Percentiles rank a stretch among this genome's conserved stretches.
phyloP scores from a whole-genome alignment of 805 yeast genomes.

The Phaffomyces opuntiae region DNA sequence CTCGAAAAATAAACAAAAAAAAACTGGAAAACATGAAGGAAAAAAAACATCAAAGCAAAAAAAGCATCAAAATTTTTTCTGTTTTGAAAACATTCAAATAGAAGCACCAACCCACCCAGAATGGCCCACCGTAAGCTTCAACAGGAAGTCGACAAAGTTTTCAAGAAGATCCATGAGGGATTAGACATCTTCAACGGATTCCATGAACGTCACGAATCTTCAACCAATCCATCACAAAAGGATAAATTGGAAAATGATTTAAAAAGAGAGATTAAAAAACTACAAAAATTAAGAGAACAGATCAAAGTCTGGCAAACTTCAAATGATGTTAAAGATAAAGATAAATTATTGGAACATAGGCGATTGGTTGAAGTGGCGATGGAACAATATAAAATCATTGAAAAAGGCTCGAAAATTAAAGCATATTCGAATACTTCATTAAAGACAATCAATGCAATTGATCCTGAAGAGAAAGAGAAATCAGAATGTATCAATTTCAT shows the following conservation, averaged over 20 bases:
- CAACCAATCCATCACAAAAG: slow-evolving; percentile 79
- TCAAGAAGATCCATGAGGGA: slow-evolving; percentile 87
- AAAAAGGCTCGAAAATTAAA: slow-evolving; percentile 84
- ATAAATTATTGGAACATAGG: slow-evolving; percentile 68
- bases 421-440: slow-evolving; percentile 91
- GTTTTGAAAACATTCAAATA: not conserved
- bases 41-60: no score
- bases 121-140: slow-evolving; percentile 24
- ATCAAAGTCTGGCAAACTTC: slow-evolving; percentile 91
- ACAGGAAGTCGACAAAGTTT: slow-evolving; percentile 81
- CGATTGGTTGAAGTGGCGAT: slow-evolving; percentile 66
- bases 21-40: no score
- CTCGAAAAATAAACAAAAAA: no score
- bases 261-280: slow-evolving; percentile 89
- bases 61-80: not conserved
- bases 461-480: slow-evolving; percentile 76
- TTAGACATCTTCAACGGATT: slow-evolving; percentile 74
- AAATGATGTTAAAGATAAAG: slow-evolving; percentile 85
- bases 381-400: slow-evolving; percentile 95
- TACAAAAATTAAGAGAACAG: slow-evolving; percentile 90
- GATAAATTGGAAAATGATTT: slow-evolving; percentile 88
- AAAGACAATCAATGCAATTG: slow-evolving; percentile 52
- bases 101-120: not conserved
- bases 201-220: slow-evolving; percentile 74
- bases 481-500: slow-evolving; percentile 65